phyloP scores from a whole-genome alignment of 306 rosid species.

The Cicer chorassanicum region DNA sequence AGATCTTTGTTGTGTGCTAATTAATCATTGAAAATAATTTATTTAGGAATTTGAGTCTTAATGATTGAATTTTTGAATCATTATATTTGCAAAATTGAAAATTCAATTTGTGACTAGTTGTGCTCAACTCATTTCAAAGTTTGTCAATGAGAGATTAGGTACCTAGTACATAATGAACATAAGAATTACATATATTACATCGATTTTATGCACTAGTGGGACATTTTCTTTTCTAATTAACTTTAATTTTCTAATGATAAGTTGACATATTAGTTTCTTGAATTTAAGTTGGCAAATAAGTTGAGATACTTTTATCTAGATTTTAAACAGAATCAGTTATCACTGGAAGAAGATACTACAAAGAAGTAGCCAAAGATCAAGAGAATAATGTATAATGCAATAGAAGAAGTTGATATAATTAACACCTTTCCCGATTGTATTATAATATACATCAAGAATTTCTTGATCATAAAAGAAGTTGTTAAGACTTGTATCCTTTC shows the following conservation, averaged over 20 bases:
- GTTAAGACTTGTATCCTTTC: not conserved
- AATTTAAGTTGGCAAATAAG: too few relatives aligned
- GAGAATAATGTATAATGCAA: not conserved
- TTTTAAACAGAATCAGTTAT: not conserved
- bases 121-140: too few relatives aligned
- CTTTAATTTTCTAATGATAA: too few relatives aligned
- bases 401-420: not conserved
- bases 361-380: too few relatives aligned
- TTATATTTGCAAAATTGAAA: not conserved
- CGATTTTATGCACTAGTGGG: too few relatives aligned
- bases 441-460: not conserved
- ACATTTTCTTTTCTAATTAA: too few relatives aligned
- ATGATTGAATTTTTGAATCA: not conserved
- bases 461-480: not conserved
- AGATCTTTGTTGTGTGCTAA: not conserved
- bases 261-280: too few relatives aligned
- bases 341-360: not conserved
- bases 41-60: not conserved
- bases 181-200: too few relatives aligned
- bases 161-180: too few relatives aligned
- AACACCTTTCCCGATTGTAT: not conserved
- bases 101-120: not conserved
- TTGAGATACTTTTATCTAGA: too few relatives aligned
- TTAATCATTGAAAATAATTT: not conserved
- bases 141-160: too few relatives aligned